Conservation (phyloP, 306 rosid genomes). For the Lathyrus tuberosus region DNA sequence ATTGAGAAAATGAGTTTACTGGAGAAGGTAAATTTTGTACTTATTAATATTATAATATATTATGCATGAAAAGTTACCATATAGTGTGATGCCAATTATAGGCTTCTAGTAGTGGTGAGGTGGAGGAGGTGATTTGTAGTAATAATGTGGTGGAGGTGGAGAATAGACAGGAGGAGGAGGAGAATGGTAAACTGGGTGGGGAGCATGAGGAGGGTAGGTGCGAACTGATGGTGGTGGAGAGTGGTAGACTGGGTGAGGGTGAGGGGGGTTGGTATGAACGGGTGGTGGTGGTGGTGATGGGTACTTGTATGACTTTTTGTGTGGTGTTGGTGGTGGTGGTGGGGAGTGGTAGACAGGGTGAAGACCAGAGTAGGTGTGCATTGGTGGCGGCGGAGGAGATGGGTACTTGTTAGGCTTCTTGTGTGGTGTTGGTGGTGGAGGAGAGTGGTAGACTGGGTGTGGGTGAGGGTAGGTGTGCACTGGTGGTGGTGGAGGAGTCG, state of each 20-base stretch:
- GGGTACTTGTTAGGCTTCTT: not conserved
- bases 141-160: constrained; percentile 60
- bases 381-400: constrained; percentile 20
- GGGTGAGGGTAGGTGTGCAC: constrained; percentile 7
- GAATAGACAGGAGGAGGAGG: constrained; percentile 50
- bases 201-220: constrained; percentile 21
- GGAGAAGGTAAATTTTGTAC: not conserved
- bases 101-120: constrained; percentile 63
- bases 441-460: not conserved
- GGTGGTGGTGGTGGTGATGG: constrained; percentile 35
- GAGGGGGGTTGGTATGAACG: constrained; percentile 8
- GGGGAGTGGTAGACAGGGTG: constrained; percentile 37
- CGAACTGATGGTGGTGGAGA: constrained; percentile 31
- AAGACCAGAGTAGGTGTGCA: constrained; percentile 1
- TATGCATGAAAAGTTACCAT: constrained; percentile 34
- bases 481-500: constrained; percentile 40
- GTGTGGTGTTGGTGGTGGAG: constrained; percentile 37
- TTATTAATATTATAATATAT: constrained; percentile 5
- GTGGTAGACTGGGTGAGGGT: constrained; percentile 25
- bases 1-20: constrained; percentile 1
- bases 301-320: not conserved
- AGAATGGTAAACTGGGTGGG: constrained; percentile 41
- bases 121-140: constrained; percentile 66
- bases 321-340: constrained; percentile 11
- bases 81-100: constrained; percentile 4